phyloP scores from a whole-genome alignment of 1,139 yeast genomes.

The Kodamaea fungicola region DNA sequence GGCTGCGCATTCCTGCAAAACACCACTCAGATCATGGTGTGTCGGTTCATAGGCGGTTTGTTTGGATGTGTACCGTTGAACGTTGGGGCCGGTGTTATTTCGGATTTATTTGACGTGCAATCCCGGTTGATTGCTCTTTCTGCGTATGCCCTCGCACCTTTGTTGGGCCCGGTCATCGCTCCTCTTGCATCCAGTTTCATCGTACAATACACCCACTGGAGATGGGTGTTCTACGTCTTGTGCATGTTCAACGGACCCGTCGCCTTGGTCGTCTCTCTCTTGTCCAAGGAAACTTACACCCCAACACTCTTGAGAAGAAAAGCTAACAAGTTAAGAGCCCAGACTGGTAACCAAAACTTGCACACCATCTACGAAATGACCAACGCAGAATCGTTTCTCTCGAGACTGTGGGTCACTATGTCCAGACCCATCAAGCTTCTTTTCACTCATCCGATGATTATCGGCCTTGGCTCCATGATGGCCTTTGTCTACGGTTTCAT shows the following conservation, averaged over 20 bases:
- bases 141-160: constrained; percentile 39
- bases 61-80: constrained; percentile 42
- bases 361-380: constrained; percentile 46
- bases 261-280: constrained; percentile 33
- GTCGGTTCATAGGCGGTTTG: constrained; percentile 37
- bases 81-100: constrained; percentile 42
- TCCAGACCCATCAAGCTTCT: constrained; percentile 38
- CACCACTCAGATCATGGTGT: constrained; percentile 39
- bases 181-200: constrained; percentile 55
- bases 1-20: constrained; percentile 41
- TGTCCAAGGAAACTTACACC: constrained; percentile 39
- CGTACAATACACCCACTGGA: constrained; percentile 27
- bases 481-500: constrained; percentile 47
- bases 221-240: constrained; percentile 44
- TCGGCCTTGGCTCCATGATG: constrained; percentile 45
- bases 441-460: constrained; percentile 44
- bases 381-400: constrained; percentile 29
- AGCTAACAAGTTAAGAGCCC: constrained; percentile 28
- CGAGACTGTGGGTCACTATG: constrained; percentile 32
- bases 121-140: constrained; percentile 40
- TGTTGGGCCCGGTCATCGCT: constrained; percentile 61
- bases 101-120: constrained; percentile 34
- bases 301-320: constrained; percentile 35
- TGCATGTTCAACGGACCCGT: constrained; percentile 40
- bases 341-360: constrained; percentile 35